Percentiles rank a stretch among this genome's conserved stretches.
These are phyloP conservation scores for Dipodascus albidus DNA, from an alignment of 805 yeast genomes.

Conservation along the genomic window DNA sequence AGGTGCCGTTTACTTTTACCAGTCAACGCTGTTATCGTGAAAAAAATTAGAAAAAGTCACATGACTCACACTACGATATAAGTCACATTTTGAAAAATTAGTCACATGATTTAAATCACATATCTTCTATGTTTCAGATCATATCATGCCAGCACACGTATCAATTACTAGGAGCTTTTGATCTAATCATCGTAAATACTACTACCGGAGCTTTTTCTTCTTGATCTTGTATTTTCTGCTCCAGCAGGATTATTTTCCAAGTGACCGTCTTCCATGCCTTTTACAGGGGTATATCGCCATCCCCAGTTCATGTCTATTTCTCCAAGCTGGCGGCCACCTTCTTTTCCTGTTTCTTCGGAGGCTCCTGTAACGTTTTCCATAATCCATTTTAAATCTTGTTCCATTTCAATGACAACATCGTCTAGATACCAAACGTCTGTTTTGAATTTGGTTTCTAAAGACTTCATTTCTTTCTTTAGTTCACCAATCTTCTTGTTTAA, in stretches of 20 bases:
- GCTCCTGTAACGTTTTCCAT: background rate
- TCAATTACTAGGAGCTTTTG: background rate
- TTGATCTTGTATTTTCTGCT: too few species aligned
- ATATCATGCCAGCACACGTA: background rate
- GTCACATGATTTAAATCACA: too few species aligned
- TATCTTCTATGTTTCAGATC: background rate
- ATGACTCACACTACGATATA: too few species aligned
- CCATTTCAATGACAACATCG: background rate
- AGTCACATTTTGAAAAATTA: too few species aligned
- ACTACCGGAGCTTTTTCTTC: background rate
- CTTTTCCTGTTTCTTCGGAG: background rate
- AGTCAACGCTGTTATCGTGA: background rate
- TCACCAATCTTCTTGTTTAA: background rate
- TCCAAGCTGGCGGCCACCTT: background rate
- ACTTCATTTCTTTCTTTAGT: background rate
- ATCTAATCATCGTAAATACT: background rate
- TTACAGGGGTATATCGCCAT: background rate
- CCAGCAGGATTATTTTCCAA: too few species aligned
- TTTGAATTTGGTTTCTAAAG: background rate
- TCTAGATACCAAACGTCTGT: background rate
- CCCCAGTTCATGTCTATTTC: background rate
- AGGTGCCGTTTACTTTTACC: background rate
- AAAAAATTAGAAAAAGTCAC: too few species aligned
- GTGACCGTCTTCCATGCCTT: background rate
- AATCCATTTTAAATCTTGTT: background rate